Base-by-base conservation (phyloP, 768 basidiomycete species). In the Strobilomyces echinocephalus region DNA sequence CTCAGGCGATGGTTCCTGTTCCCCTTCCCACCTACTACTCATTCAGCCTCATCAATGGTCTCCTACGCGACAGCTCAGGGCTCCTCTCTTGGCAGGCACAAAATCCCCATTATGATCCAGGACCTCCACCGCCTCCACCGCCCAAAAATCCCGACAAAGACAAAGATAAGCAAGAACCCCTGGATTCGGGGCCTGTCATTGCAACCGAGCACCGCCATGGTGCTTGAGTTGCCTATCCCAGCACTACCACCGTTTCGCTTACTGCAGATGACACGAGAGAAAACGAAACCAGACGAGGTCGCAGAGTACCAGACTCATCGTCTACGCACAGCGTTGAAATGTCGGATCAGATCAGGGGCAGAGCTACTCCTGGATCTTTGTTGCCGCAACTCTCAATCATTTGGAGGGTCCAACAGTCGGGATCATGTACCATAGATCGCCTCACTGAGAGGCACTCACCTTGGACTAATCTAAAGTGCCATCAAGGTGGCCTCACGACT, bases 51-150 rank as follows among this genome's bases (percentile, higher is more conserved):
- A 60, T 82, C 38, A 58, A 64, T 42, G 85, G 85, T 7, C 58
- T 58, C 15, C 68, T 81, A 42, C 73, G 72, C 52, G 74, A 82
- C 36, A 70, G 73, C 28, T 35, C 48, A 20, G 66, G 70, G 8
- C 30, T 57, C 20, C 34, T 34, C 49, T 63, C 63, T 12, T 90
- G 88, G 88, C 61, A 64, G 26, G 71, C 83, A 4, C 64, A 69
- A 51, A 89, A 88, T 59, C 85, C 88, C 2, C 63, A 75, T 46
- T 89, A 89, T 64, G 85, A 89, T 67, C 83, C 86, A 34, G 87
- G 86, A 1, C 85, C 84, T 8, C 80, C 76, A 0, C 83, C 85
- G 1, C 79, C 79, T 21, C 80, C 79, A 20, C 74, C 63, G 41
- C 53, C 61, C 31, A 69, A 72, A 50, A 58, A 60, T 2, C 9